These are phyloP conservation scores for Colletotrichum gigasporum DNA, from an alignment of 2,329 filamentous ascomycete species.

Conservation along the genomic window DNA sequence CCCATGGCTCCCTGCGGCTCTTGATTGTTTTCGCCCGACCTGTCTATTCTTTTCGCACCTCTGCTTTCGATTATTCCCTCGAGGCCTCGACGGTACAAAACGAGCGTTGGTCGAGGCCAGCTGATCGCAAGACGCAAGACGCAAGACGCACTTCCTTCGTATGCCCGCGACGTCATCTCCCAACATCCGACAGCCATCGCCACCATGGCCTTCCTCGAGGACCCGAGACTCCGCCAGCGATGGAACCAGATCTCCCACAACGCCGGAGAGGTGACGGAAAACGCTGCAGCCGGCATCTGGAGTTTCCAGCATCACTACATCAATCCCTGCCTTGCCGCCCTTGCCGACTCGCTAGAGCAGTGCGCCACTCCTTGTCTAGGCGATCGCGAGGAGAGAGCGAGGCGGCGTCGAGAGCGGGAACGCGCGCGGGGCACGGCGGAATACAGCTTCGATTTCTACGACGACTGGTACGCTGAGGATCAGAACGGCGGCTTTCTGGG, in stretches of 20 bases:
- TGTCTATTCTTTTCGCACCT: background rate
- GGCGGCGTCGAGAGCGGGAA: constrained; percentile 73
- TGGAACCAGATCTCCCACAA: constrained; percentile 94
- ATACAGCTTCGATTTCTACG: constrained; percentile 95
- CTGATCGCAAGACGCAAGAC: constrained; percentile 7
- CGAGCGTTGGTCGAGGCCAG: constrained; percentile 17
- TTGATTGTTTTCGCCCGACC: constrained; percentile 3
- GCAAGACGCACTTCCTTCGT: background rate
- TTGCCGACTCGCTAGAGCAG: constrained; percentile 74
- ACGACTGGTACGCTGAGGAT: constrained; percentile 85
- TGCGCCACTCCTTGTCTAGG: constrained; percentile 78
- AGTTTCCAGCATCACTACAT: constrained; percentile 88
- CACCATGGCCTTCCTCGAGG: constrained; percentile 72
- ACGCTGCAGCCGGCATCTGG: constrained; percentile 91
- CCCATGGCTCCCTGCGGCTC: constrained; percentile 17
- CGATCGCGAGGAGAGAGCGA: constrained; percentile 76
- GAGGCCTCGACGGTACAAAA: constrained; percentile 16
- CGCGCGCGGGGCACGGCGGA: constrained; percentile 73
- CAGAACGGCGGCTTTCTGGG: constrained; percentile 65
- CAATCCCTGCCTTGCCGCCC: constrained; percentile 77
- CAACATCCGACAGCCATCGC: constrained; percentile 18
- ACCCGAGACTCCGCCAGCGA: constrained; percentile 90
- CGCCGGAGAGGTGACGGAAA: constrained; percentile 88
- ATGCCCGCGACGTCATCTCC: constrained; percentile 26
- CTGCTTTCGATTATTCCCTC: background rate